phyloP scores from a whole-genome alignment of 257 asterid species.

The Jacaranda copaia region DNA sequence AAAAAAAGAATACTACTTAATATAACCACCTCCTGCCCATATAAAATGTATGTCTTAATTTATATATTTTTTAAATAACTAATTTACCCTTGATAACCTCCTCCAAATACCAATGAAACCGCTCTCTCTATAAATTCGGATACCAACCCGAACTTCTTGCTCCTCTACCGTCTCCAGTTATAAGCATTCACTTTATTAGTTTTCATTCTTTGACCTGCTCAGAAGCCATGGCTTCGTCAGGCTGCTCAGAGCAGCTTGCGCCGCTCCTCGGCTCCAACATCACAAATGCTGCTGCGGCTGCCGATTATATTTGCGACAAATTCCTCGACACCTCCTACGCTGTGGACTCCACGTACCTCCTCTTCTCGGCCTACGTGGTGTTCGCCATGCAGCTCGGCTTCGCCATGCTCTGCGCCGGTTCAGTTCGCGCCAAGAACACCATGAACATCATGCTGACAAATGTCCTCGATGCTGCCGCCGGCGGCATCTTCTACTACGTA shows the following conservation, averaged over 20 bases:
- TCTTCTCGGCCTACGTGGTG: constrained; percentile 64
- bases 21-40: too few relatives aligned
- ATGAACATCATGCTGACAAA: constrained; percentile 62
- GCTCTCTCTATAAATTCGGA: background rate
- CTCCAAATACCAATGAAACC: too few relatives aligned
- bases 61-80: too few relatives aligned
- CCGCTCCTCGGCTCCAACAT: constrained; percentile 47
- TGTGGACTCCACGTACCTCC: constrained; percentile 62
- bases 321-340: constrained; percentile 53
- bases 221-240: constrained; percentile 43
- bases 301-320: constrained; percentile 50
- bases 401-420: constrained; percentile 67
- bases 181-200: too few relatives aligned
- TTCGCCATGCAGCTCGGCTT: constrained; percentile 72
- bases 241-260: constrained; percentile 49
- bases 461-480: constrained; percentile 61
- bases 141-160: background rate
- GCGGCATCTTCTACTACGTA: constrained; percentile 59
- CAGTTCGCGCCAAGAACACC: constrained; percentile 60
- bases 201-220: background rate
- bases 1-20: too few relatives aligned
- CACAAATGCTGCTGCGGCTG: constrained; percentile 49
- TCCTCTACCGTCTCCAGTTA: background rate
- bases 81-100: too few relatives aligned
- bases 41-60: too few relatives aligned